These are phyloP conservation scores for Sextonia rubra DNA, from an alignment of 164 flowering plant genomes.

Conservation along the genomic window DNA sequence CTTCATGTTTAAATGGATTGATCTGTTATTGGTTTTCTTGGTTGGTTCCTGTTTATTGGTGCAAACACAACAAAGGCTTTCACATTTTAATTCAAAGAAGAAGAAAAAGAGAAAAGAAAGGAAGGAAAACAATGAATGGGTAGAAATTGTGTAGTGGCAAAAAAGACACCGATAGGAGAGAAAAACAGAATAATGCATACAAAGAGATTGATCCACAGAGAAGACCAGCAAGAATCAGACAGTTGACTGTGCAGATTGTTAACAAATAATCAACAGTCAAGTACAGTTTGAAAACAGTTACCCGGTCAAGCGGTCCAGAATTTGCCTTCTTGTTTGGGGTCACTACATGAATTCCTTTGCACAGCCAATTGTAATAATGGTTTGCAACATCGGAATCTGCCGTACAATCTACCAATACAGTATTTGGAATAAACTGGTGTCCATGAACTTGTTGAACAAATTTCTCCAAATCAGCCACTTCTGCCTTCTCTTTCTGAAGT, in stretches of 20 bases:
- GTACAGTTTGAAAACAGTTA: slow-evolving; percentile 17
- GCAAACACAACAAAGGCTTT: no score
- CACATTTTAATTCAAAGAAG: no score
- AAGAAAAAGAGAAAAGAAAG: no score
- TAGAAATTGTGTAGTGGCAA: not conserved
- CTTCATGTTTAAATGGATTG: no score
- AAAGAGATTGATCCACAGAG: not conserved
- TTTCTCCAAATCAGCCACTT: slow-evolving; percentile 70
- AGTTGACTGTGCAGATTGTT: not conserved
- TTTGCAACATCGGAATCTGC: slow-evolving; percentile 71
- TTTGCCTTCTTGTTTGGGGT: slow-evolving; percentile 98
- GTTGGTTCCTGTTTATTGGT: no score
- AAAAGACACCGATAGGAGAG: not conserved
- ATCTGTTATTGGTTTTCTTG: no score
- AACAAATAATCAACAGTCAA: not conserved
- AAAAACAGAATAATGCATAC: not conserved
- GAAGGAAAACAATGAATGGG: no score
- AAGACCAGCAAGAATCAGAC: not conserved
- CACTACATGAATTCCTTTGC: slow-evolving; percentile 86
- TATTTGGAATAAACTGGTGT: slow-evolving; percentile 88
- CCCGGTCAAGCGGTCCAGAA: slow-evolving; percentile 97
- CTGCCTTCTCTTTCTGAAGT: slow-evolving; percentile 53
- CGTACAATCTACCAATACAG: slow-evolving; percentile 90
- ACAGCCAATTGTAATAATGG: slow-evolving; percentile 77
- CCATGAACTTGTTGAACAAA: slow-evolving; percentile 79